phyloP scores from a whole-genome alignment of 2,329 filamentous ascomycete species.

The Penicillium expansum region DNA sequence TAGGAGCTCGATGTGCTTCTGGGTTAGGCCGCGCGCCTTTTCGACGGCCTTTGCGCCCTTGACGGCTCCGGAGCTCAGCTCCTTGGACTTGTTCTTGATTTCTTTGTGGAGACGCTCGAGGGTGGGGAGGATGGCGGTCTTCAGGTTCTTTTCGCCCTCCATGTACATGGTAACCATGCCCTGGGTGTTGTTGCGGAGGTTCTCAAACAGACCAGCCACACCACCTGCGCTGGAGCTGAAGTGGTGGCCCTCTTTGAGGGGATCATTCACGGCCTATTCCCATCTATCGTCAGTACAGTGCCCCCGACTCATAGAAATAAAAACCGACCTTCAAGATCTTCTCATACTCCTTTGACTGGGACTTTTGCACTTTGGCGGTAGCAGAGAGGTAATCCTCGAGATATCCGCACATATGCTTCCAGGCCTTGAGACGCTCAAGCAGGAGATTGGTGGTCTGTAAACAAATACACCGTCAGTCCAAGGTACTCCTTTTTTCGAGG shows the following conservation, averaged over 20 bases:
- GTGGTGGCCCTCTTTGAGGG: constrained; percentile 84
- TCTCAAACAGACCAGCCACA: constrained; percentile 87
- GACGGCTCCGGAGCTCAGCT: constrained; percentile 73
- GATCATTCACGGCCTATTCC: constrained; percentile 72
- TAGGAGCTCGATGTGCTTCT: constrained; percentile 94
- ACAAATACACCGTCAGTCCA: constrained; percentile 1
- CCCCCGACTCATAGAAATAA: too few species aligned
- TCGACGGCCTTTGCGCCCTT: constrained; percentile 90
- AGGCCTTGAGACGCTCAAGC: constrained; percentile 82
- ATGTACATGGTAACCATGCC: constrained; percentile 82
- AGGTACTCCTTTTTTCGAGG: neutral
- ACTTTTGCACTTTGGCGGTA: constrained; percentile 81
- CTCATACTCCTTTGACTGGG: constrained; percentile 91
- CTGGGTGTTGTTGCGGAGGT: constrained; percentile 76
- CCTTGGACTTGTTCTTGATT: constrained; percentile 95
- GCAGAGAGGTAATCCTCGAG: constrained; percentile 85
- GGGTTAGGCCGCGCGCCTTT: constrained; percentile 78
- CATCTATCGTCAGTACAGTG: neutral
- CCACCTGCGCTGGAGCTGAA: constrained; percentile 90
- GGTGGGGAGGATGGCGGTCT: constrained; percentile 78
- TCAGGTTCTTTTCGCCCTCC: constrained; percentile 88
- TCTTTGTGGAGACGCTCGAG: constrained; percentile 90
- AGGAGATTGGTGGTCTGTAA: constrained; percentile 72
- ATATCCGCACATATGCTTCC: constrained; percentile 91
- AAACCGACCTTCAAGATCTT: constrained; percentile 74